phyloP scores from a whole-genome alignment of 2,329 filamentous ascomycete genomes.

The Trichoderma harzianum region DNA sequence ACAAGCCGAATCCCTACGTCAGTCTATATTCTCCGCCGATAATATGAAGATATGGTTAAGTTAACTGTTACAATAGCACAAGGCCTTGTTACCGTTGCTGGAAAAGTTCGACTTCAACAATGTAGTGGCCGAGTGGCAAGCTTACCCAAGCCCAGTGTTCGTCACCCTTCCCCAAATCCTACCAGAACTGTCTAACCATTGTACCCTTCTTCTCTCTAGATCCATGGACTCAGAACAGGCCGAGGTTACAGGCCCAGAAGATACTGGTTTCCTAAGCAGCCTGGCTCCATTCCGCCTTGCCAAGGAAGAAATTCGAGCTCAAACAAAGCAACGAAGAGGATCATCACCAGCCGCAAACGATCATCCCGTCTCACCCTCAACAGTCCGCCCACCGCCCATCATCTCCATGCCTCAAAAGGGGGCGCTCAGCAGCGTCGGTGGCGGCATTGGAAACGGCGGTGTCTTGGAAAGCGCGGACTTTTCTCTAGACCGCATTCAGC shows the following conservation, averaged over 20 bases:
- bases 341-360: background rate
- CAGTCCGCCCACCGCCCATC: background rate
- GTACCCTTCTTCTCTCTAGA: background rate
- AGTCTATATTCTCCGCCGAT: background rate
- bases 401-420: constrained; percentile 11
- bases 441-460: background rate
- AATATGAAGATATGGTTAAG: background rate
- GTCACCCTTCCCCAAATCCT: background rate
- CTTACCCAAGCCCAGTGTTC: constrained; percentile 10
- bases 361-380: background rate
- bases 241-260: constrained; percentile 10
- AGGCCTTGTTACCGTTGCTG: constrained; percentile 1
- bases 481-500: constrained; percentile 5
- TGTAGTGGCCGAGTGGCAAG: constrained; percentile 11
- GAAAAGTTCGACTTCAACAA: constrained; percentile 11
- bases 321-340: background rate
- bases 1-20: constrained; percentile 5
- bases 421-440: background rate
- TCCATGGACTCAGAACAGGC: background rate
- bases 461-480: background rate
- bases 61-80: background rate
- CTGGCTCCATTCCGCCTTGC: constrained; percentile 4
- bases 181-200: background rate
- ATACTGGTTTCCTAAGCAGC: background rate
- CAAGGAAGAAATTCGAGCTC: constrained; percentile 2